Evolutionary conservation across 2,329 filamentous ascomycete species (phyloP).

Genomic region (Ophiocordyceps camponoti-floridani): DNA sequence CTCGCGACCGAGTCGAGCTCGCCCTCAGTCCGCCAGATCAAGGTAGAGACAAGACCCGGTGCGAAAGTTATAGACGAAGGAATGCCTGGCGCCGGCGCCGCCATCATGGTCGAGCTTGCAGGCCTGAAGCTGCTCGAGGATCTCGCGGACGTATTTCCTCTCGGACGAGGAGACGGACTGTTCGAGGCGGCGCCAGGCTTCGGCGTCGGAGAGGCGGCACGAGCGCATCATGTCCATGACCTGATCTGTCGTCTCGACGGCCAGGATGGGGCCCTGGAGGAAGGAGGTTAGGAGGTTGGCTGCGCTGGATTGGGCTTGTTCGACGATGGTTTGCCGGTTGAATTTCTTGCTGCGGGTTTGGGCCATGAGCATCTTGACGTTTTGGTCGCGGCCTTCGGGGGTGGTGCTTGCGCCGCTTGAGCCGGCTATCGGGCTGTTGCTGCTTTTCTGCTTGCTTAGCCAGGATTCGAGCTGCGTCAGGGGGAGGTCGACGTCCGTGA

Average conservation of each 20-base stretch:
- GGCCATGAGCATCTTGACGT: conserved; percentile 70
- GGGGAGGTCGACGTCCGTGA: conserved; percentile 57
- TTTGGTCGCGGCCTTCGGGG: conserved; percentile 35
- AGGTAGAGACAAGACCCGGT: conserved; percentile 76
- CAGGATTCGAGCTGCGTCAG: conserved; percentile 57
- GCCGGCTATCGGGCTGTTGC: no score
- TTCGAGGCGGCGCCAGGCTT: conserved; percentile 69
- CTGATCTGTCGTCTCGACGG: conserved; percentile 74
- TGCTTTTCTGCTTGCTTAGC: conserved; percentile 37
- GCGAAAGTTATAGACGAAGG: conserved; percentile 83
- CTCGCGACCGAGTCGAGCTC: no score
- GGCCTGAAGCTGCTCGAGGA: conserved; percentile 56
- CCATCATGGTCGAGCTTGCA: conserved; percentile 41
- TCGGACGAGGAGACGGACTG: conserved; percentile 62
- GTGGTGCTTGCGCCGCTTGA: conserved; percentile 1
- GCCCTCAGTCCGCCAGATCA: conserved; percentile 42
- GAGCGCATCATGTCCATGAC: conserved; percentile 60
- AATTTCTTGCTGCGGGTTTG: conserved; percentile 81
- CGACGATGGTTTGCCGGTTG: conserved; percentile 72
- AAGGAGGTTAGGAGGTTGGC: conserved; percentile 52
- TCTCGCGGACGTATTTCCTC: conserved; percentile 64
- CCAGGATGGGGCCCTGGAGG: conserved; percentile 62
- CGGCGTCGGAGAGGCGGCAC: conserved; percentile 60
- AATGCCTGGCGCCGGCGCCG: conserved; percentile 42
- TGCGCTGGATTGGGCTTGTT: conserved; percentile 47